phyloP scores from a whole-genome alignment of 164 flowering plant species.

The Amborella trichopoda region DNA sequence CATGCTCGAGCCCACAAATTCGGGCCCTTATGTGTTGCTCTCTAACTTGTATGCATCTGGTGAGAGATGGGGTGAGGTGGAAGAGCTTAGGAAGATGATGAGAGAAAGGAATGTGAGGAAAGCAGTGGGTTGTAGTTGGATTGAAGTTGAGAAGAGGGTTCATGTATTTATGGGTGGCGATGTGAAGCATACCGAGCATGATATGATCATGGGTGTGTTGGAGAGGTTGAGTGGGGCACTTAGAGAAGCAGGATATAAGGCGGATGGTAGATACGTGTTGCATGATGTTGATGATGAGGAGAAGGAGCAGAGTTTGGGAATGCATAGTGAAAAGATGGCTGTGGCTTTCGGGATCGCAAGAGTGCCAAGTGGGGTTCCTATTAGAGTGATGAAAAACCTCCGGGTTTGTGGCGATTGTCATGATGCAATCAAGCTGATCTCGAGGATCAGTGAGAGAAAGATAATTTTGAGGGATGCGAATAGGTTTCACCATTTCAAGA shows the following conservation, averaged over 20 bases:
- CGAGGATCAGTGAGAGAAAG: conserved; percentile 52
- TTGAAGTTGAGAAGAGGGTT: conserved; percentile 63
- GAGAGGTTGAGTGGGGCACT: conserved; percentile 37
- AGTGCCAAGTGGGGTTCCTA: conserved; percentile 51
- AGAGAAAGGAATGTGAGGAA: conserved; percentile 44
- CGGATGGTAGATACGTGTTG: conserved; percentile 58
- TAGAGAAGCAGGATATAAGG: conserved; percentile 60
- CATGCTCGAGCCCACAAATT: conserved; percentile 53
- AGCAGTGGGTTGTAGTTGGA: conserved; percentile 80
- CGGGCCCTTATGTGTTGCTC: conserved; percentile 55
- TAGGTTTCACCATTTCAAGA: conserved; percentile 74
- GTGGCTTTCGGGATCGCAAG: conserved; percentile 70
- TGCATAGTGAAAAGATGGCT: conserved; percentile 76
- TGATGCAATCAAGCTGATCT: conserved; percentile 57
- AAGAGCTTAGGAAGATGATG: conserved; percentile 42
- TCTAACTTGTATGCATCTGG: conserved; percentile 68
- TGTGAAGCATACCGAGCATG: conserved; percentile 40
- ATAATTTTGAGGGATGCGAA: conserved; percentile 73
- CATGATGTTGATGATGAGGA: conserved; percentile 90
- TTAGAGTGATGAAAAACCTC: conserved; percentile 78
- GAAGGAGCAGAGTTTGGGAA: conserved; percentile 40
- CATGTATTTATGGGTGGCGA: conserved; percentile 73
- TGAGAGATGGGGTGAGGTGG: conserved; percentile 55
- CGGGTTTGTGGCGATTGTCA: conserved; percentile 87
- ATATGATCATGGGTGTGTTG: conserved; percentile 32